Conservation (phyloP, 2,329 filamentous ascomycete genomes). For the Xylaria sp. region DNA sequence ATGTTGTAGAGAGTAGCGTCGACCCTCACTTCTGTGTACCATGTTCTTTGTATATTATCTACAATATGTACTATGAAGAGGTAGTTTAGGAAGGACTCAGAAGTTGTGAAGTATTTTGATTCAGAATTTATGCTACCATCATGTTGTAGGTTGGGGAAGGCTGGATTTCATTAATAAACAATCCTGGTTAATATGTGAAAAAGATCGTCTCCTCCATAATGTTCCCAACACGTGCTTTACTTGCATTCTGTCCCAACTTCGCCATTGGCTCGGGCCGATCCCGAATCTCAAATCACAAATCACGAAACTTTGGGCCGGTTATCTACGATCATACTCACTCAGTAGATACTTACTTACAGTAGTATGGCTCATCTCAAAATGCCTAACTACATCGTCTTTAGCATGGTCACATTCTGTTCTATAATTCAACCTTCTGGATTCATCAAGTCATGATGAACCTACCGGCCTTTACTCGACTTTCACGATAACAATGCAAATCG, state of each 20-base stretch:
- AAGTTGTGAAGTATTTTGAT: neutral
- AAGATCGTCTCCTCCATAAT: constrained; percentile 21
- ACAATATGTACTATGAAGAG: too few species aligned
- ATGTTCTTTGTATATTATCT: too few species aligned
- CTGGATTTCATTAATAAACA: constrained; percentile 19
- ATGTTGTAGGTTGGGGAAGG: too few species aligned
- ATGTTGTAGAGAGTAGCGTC: too few species aligned
- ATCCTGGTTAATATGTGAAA: constrained; percentile 33
- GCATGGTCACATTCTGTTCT: neutral
- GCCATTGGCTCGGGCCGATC: constrained; percentile 33
- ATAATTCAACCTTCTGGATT: neutral
- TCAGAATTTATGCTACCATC: neutral
- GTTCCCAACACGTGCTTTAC: constrained; percentile 34
- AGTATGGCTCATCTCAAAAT: too few species aligned
- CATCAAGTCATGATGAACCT: neutral
- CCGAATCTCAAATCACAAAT: constrained; percentile 32
- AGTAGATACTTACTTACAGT: neutral
- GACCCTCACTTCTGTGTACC: too few species aligned
- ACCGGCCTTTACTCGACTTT: neutral
- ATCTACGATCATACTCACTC: too few species aligned
- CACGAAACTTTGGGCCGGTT: constrained; percentile 17
- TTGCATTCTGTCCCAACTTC: constrained; percentile 32
- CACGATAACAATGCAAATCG: neutral
- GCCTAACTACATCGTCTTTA: neutral
- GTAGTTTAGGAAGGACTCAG: neutral